Evolutionary conservation across 2,329 filamentous ascomycete species (phyloP), one percentile per base, ranked within the genome.

Genomic region (Pseudogymnoascus sp.): DNA sequence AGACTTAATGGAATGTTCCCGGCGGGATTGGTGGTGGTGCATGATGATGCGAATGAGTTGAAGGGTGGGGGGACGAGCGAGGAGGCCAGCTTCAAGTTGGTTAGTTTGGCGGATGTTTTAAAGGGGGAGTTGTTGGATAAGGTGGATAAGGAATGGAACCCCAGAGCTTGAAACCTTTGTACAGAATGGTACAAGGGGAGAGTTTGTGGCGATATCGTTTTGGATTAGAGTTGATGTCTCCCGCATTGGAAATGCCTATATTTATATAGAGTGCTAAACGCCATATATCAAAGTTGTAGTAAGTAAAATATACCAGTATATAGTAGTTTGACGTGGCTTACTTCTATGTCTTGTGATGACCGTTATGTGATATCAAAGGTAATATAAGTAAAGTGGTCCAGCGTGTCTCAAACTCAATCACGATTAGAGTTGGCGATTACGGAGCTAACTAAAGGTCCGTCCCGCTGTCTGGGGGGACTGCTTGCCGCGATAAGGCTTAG

Each of bases 1-100:
- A 52, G 41, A 18, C 41, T 52, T 37, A 76, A 77, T 28, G 65
- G 63, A 15, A 70, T 72, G 19, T 78, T 76, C 58, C 74, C 74
- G 0, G 65, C 68, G 6, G 78, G 79, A 0, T 48, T 82, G 21
- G 64, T 82, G 2, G 78, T 81, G 3, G 74, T 77, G 10, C 79
- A 81, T 61, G 79, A 82, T 62, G 79, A 82, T 66, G 75, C 76
- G 2, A 82, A 82, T 60, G 74, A 81, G 68, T 66, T 79, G 6
- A 69, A 73, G 0, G 73, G 67, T 5, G 77, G 78, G 0, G 72
- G 74, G 3, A 78, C 76, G 0, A 77, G 74, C 19, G 69, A 71
- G 0, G 71, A 77, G 62, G 77, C 78, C 0, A 79, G 76, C 61
- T 81, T 79, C 65, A 82, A 82, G 70, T 59, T 81, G 13, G 69